Base-by-base conservation (phyloP, 257 asterid species). In the Solanum okadae region DNA sequence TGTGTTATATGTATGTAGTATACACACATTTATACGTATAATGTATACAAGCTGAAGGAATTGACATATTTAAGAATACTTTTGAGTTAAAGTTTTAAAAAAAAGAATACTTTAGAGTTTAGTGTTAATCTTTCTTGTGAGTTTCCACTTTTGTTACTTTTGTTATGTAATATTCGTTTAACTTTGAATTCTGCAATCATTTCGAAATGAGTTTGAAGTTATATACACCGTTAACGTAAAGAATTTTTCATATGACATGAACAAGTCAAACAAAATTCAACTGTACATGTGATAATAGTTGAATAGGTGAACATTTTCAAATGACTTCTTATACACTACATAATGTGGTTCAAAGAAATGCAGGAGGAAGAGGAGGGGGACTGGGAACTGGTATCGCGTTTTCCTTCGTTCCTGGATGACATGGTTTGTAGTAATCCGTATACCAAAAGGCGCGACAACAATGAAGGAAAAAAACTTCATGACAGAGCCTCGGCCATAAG, bases 401-500 rank as follows among this genome's bases (percentile, higher is more conserved):
- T n/a, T 77, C 35, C 84, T 6, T 38, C 13, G 0, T 76, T 76
- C 59, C 33, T 76, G 22, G 20, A n/a, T 76, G 83, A 38, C 33
- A 13, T 23, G 82, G 82, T 12, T 38, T 37, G 10, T 75, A 37
- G 52, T 2, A 37, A 22, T 2, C 1, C 10, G 2, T 0, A 12
- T 40, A 23, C 84, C 84, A 77, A 40, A 40, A 75, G 12, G 35
- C 6, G 63, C 22, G 8, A 78, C 67, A 65, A 84, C 25, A 40
- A 10, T 85, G 56, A 68, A 13, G 67, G 1, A 35, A 20, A 59
- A 1, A 9, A 33, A 71, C 3, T 25, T 79, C 70, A 94, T 22
- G 94, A 88, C 91, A 96, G 92, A 86, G 98, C 99, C 77, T 93
- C 93, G 86, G 92, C 90, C 95, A 97, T 94, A 87, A 91, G 91